A percentile compares a stretch with the other conserved stretches of the same genome.
Conservation (phyloP, 169 alveolate species). For the Besnoitia besnoiti region DNA sequence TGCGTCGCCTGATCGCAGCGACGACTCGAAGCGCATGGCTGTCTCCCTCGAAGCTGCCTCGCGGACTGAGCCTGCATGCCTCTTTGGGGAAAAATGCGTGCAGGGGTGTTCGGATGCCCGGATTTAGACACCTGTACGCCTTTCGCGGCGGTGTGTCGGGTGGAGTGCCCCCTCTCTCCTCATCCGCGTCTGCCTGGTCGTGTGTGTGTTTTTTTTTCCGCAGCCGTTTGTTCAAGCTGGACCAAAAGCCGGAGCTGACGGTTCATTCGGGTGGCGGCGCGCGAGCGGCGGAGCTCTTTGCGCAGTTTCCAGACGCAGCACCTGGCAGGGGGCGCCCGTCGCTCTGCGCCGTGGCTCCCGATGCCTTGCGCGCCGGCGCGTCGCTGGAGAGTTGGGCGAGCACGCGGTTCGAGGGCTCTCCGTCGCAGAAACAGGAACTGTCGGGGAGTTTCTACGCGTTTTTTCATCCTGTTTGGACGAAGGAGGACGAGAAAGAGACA, state of each 20-base stretch:
- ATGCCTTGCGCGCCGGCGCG: neutral
- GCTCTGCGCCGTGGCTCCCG: neutral
- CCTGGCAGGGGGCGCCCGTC: neutral
- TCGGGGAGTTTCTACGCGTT: constrained; percentile 1
- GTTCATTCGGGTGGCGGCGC: constrained; percentile 67
- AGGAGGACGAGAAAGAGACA: neutral
- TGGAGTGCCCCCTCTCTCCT: no score
- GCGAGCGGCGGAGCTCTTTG: constrained; percentile 26
- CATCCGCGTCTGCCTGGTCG: neutral
- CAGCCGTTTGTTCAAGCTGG: constrained; percentile 64
- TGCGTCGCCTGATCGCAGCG: no score
- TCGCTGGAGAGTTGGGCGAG: neutral
- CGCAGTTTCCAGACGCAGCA: neutral
- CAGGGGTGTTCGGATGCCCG: no score
- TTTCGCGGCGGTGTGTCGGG: no score
- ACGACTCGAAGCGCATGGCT: no score
- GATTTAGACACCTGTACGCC: no score
- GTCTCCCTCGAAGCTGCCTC: no score
- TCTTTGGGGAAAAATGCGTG: no score
- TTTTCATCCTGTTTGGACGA: neutral
- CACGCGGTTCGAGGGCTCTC: neutral
- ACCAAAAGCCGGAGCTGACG: constrained; percentile 67
- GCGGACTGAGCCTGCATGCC: no score
- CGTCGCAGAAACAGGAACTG: neutral
- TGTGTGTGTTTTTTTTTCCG: neutral